phyloP scores from a whole-genome alignment of 2,329 filamentous ascomycete genomes.

The Colletotrichum cereale region DNA sequence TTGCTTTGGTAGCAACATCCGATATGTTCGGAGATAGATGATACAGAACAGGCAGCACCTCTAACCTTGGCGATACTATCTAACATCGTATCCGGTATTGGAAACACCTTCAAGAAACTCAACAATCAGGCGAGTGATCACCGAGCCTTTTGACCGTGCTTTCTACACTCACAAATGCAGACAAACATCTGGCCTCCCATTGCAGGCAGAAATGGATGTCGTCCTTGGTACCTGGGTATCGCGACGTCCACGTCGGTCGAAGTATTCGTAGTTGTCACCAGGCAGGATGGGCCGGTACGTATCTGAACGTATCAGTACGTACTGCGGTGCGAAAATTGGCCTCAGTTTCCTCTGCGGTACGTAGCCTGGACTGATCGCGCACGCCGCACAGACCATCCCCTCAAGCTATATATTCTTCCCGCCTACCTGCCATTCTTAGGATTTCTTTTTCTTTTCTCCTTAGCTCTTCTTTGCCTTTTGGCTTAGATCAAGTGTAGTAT shows the following conservation, averaged over 20 bases:
- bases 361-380: constrained; percentile 17
- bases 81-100: neutral
- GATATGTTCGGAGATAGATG: neutral
- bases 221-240: neutral
- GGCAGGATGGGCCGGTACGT: constrained; percentile 1
- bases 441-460: constrained; percentile 47
- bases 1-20: neutral
- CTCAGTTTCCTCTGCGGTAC: constrained; percentile 11
- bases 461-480: constrained; percentile 57
- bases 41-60: neutral
- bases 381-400: constrained; percentile 13
- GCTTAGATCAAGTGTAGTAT: constrained; percentile 83
- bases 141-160: too few species aligned
- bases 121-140: too few species aligned
- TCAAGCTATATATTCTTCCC: constrained; percentile 1
- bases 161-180: neutral
- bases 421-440: neutral
- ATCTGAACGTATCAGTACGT: neutral
- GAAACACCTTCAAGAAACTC: neutral
- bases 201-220: neutral
- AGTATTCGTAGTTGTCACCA: too few species aligned
- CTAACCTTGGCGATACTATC: neutral
- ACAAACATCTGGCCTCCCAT: too few species aligned
- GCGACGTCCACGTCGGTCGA: neutral
- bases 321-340: neutral